These are phyloP conservation scores for Colletotrichum aenigma DNA, from an alignment of 2,329 filamentous ascomycete species.

Conservation along the genomic window DNA sequence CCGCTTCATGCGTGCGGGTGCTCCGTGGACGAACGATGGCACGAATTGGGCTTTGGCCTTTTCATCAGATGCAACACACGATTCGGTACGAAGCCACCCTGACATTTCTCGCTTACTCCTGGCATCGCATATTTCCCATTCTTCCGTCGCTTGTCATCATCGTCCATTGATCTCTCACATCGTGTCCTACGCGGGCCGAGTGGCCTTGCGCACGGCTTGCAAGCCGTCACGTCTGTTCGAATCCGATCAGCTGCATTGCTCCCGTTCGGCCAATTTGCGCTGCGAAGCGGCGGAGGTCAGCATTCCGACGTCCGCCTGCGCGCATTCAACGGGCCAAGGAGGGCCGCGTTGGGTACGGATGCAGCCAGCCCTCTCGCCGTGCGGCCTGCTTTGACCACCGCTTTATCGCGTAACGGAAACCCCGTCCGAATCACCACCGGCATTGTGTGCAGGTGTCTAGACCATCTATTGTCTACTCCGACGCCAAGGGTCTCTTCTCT, in stretches of 20 bases:
- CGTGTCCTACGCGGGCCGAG: neutral
- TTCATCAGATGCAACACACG: neutral
- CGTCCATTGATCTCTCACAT: neutral
- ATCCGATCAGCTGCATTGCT: neutral
- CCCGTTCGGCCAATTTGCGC: neutral
- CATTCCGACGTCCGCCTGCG: neutral
- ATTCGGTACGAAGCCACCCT: neutral
- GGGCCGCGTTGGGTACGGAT: constrained; percentile 17
- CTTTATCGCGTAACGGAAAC: constrained; percentile 12
- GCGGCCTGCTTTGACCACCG: neutral
- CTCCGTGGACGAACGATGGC: neutral
- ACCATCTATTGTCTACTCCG: neutral
- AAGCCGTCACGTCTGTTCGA: neutral
- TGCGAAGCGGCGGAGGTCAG: neutral
- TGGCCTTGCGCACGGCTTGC: neutral
- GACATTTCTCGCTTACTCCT: neutral
- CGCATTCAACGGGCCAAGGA: constrained; percentile 1
- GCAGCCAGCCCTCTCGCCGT: constrained; percentile 9
- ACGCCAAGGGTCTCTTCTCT: neutral
- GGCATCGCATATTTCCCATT: neutral
- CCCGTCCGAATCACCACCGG: constrained; percentile 10
- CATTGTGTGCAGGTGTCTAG: constrained; percentile 16
- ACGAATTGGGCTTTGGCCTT: neutral
- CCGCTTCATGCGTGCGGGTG: neutral
- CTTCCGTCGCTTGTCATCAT: neutral